phyloP scores from a whole-genome alignment of 2,329 filamentous ascomycete species.

The Paecilomyces formosus region DNA sequence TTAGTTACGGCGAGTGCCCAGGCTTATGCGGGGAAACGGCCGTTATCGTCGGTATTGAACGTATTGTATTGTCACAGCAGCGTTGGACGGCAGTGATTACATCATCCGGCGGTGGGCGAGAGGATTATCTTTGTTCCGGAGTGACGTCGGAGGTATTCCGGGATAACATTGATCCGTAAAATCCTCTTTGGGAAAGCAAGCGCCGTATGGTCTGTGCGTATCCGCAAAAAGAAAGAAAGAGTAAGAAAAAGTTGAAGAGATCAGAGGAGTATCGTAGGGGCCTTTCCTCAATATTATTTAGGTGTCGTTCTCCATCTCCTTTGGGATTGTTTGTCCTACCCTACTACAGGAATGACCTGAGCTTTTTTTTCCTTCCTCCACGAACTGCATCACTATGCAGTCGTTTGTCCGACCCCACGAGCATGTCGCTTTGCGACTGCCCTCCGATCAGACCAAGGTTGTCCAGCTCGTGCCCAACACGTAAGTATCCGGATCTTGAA shows the following conservation, averaged over 20 bases:
- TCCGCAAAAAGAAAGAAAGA: not conserved
- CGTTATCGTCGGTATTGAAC: not conserved
- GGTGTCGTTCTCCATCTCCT: not conserved
- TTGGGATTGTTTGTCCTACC: not conserved
- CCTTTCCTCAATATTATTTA: too few relatives aligned
- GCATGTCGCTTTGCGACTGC: conserved; percentile 30
- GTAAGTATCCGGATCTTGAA: conserved; percentile 43
- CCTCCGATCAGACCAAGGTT: conserved; percentile 52
- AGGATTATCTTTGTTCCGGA: not conserved
- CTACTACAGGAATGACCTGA: not conserved
- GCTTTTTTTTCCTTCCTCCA: not conserved
- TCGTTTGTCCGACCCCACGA: conserved; percentile 30
- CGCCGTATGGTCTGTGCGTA: not conserved
- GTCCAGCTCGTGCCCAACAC: conserved; percentile 55
- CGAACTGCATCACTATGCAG: conserved; percentile 21
- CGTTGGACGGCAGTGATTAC: not conserved
- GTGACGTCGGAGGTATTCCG: not conserved
- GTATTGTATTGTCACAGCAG: not conserved
- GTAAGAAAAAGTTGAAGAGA: not conserved
- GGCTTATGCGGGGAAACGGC: not conserved
- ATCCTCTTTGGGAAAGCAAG: not conserved
- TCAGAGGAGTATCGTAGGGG: too few relatives aligned
- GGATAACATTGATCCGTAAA: not conserved
- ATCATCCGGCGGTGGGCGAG: not conserved
- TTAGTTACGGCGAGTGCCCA: not conserved